These are phyloP conservation scores for Salix udensis DNA, from an alignment of 345 rosid genomes.

Conservation along the genomic window DNA sequence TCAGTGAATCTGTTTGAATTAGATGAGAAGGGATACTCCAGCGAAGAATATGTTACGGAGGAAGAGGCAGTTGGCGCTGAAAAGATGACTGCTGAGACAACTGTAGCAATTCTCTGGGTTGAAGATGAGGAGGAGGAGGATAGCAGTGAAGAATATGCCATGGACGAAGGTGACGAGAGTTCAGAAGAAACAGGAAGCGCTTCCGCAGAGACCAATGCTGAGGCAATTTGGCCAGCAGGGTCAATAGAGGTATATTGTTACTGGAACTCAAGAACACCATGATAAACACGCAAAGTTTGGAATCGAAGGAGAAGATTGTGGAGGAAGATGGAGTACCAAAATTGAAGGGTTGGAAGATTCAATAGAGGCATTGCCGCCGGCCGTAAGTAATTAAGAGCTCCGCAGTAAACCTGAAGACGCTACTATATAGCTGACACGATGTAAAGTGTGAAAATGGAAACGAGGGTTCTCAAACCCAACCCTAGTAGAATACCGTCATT, in stretches of 20 bases:
- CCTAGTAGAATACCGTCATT: too few species aligned
- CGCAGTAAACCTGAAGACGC: not conserved
- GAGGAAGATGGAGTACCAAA: constrained; percentile 2
- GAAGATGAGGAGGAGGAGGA: not conserved
- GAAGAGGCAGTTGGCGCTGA: constrained; percentile 1
- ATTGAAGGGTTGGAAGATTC: constrained; percentile 15
- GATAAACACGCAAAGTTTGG: constrained; percentile 7
- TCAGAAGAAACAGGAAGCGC: constrained; percentile 34
- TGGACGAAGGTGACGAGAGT: constrained; percentile 18
- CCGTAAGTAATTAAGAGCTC: constrained; percentile 14
- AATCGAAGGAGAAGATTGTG: constrained; percentile 2
- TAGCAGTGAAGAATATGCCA: not conserved
- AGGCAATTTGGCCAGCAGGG: constrained; percentile 42
- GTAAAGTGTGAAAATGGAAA: too few species aligned
- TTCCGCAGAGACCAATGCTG: constrained; percentile 29
- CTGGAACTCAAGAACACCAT: constrained; percentile 14
- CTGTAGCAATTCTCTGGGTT: not conserved
- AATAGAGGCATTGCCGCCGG: constrained; percentile 16
- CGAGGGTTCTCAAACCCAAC: too few species aligned
- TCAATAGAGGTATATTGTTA: constrained; percentile 18
- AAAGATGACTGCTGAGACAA: not conserved
- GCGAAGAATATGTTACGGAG: not conserved
- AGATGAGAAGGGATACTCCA: not conserved
- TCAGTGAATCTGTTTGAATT: constrained; percentile 1
- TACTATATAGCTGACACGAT: too few species aligned